Base-by-base conservation (phyloP, 2,329 filamentous ascomycete species). In the Coniochaeta ligniaria region DNA sequence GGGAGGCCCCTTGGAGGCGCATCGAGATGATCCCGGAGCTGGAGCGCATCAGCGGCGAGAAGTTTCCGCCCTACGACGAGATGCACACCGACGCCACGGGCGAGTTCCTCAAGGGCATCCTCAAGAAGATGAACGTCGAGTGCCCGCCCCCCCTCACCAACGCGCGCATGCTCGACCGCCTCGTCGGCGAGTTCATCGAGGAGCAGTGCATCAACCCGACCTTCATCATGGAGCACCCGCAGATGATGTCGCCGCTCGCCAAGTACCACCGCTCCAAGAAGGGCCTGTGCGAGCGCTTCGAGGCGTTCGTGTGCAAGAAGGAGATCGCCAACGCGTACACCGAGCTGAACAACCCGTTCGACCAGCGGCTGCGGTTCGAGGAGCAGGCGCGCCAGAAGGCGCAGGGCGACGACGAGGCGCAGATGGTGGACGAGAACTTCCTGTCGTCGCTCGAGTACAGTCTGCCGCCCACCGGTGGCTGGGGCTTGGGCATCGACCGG, bases 241-340 rank as follows among this genome's bases (percentile, higher is more conserved):
- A 90, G 71, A 89, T 92, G 83, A 96, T 98, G 94, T 95, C 91
- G 17, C 95, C 95, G 9, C 83, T 99, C 20, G 95, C 95, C 80
- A 99, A 99, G 83, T 93, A 93, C 75, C 91, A 97, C 77, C 90
- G 95, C 66, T 78, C 82, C 55, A 85, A 86, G 64, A 83, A 88
- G 59, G 95, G 94, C 69, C 84, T 99, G 36, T 97, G 92, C 74
- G 95, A 99, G 81, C 90, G 95, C 60, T 98, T 98, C 75, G 95
- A 99, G 78, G 93, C 91, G 12, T 99, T 99, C 67, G 95, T 97
- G 54, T 92, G 89, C 82, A 96, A 92, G 83, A 96, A 95, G 85
- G 94, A 98, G 74, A 97, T 98, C 67, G 89, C 89, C 70, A 98
- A 99, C 72, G 93, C 93, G 31, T 96, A 97, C 79, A 98, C 94